Conservation (phyloP, 805 yeast genomes). For the Kazachstania martiniae region DNA sequence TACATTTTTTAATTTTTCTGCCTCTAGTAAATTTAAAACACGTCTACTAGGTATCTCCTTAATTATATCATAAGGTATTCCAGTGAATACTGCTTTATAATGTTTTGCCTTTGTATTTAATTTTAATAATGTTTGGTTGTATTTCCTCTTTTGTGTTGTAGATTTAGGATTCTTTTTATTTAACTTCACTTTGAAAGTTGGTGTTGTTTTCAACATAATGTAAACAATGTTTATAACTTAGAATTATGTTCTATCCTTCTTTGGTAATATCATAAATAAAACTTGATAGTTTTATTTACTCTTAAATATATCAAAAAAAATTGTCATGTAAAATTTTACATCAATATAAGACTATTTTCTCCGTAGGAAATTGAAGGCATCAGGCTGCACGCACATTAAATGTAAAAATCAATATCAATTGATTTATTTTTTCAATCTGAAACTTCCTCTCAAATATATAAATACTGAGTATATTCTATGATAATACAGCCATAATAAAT, state of each 20-base stretch:
- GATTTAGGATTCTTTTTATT: slow-evolving; percentile 1
- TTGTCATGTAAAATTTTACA: no score
- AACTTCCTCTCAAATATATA: not conserved
- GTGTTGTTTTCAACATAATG: not conserved
- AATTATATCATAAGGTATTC: not conserved
- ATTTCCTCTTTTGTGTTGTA: not conserved
- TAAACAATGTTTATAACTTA: no score
- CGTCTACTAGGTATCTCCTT: not conserved
- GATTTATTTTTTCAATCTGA: not conserved
- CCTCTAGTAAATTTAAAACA: not conserved
- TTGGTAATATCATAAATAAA: not conserved
- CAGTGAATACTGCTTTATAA: not conserved
- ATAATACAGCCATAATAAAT: not conserved
- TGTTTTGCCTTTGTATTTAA: not conserved
- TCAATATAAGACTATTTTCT: no score
- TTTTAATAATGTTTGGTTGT: not conserved
- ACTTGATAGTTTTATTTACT: no score
- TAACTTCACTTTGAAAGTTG: slow-evolving; percentile 9
- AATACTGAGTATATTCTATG: not conserved
- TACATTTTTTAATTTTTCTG: not conserved
- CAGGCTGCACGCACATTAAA: not conserved
- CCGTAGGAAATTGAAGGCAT: not conserved
- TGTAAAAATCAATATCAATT: not conserved
- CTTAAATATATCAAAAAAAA: not conserved
- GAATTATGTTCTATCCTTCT: no score